Evolutionary conservation across 257 asterid genomes (phyloP).

Genomic region (Solanum paucissectum): DNA sequence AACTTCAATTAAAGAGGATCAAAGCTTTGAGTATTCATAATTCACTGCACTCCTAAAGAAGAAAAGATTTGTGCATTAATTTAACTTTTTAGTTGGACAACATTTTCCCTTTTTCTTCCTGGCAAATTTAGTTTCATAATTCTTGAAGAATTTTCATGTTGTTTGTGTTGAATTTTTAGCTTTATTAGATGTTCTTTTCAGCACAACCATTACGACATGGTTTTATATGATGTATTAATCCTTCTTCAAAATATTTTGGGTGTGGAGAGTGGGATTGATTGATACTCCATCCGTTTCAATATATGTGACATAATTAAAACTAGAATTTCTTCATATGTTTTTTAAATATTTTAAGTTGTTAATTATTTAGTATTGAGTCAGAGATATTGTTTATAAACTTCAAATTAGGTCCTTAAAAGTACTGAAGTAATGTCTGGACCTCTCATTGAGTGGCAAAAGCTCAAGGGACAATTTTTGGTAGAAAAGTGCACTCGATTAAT

Average conservation of each 20-base stretch:
- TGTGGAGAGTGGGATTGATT: neutral
- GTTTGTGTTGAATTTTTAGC: neutral
- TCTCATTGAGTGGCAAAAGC: neutral
- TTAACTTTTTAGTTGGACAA: neutral
- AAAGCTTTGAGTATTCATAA: neutral
- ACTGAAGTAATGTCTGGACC: neutral
- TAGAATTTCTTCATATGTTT: accelerated
- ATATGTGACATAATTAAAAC: too few species aligned
- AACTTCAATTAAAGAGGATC: neutral
- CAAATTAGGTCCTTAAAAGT: neutral
- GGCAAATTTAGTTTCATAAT: neutral
- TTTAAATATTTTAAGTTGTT: too few species aligned
- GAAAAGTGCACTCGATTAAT: neutral
- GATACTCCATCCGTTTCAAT: too few species aligned
- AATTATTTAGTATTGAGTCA: too few species aligned
- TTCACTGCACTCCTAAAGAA: neutral
- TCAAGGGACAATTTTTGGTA: neutral
- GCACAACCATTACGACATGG: neutral
- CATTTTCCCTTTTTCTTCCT: too few species aligned
- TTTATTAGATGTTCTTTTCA: neutral
- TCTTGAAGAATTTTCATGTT: neutral
- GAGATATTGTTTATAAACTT: neutral
- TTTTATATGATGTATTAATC: neutral
- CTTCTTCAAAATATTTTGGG: neutral
- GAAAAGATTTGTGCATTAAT: neutral